Conservation (phyloP, 345 rosid species). For the Turnera subulata region DNA sequence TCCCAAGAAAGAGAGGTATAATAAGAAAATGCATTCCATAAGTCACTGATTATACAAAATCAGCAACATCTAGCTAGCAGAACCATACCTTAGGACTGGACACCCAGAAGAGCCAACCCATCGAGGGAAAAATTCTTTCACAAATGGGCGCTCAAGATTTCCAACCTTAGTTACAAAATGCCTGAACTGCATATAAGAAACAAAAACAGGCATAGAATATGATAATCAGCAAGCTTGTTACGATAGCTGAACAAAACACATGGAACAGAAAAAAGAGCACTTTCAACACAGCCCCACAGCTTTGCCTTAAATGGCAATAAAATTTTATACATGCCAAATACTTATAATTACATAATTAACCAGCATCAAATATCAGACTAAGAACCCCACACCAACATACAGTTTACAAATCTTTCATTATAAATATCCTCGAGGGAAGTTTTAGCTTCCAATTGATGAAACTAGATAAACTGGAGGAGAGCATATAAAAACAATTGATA, state of each 20-base stretch:
- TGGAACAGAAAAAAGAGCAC: not conserved
- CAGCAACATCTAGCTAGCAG: conserved; percentile 4
- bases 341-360: not conserved
- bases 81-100: conserved; percentile 75
- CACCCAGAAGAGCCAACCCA: conserved; percentile 92
- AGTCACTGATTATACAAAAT: conserved; percentile 11
- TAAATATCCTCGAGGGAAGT: not conserved
- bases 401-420: too few species aligned
- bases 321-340: not conserved
- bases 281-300: too few species aligned
- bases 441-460: not conserved
- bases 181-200: conserved; percentile 63
- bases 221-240: not conserved
- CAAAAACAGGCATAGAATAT: not conserved
- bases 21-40: conserved; percentile 13
- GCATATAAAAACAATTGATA: too few species aligned
- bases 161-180: conserved; percentile 91
- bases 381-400: not conserved
- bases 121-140: conserved; percentile 87
- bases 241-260: not conserved
- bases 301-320: not conserved
- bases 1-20: conserved; percentile 4
- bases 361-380: not conserved
- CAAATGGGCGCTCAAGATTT: conserved; percentile 94
- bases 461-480: too few species aligned